Evolutionary conservation across 176 grass and related monocot species (phyloP).

Genomic region (Elymus sibiricus): DNA sequence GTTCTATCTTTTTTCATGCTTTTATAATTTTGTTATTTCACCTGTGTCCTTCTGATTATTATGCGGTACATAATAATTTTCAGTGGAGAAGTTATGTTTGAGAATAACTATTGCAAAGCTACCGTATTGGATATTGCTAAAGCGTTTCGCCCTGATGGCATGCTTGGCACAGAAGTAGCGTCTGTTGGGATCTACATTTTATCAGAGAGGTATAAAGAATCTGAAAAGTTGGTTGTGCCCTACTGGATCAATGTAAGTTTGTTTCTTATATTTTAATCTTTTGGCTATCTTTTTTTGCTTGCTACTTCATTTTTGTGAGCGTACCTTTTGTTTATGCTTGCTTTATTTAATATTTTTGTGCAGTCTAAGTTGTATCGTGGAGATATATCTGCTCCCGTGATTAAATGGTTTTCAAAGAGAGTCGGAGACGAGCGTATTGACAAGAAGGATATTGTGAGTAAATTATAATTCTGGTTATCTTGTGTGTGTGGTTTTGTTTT

Average conservation of each 20-base stretch:
- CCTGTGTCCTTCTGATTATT: background rate
- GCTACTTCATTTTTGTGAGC: background rate
- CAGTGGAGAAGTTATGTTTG: background rate
- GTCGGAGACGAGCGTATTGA: background rate
- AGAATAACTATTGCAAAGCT: background rate
- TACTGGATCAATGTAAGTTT: background rate
- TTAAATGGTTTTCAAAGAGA: background rate
- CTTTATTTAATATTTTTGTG: background rate
- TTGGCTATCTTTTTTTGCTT: background rate
- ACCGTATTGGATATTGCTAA: background rate
- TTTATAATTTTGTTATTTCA: background rate
- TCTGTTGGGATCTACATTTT: background rate
- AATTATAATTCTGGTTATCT: background rate
- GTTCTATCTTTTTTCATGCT: background rate
- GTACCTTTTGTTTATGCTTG: background rate
- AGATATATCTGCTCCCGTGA: background rate
- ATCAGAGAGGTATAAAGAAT: background rate
- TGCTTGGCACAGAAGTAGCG: background rate
- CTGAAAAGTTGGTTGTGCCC: background rate
- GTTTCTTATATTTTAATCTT: background rate
- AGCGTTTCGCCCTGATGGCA: background rate
- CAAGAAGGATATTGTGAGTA: background rate
- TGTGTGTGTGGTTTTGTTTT: background rate
- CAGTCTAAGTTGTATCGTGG: background rate
- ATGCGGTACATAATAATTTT: background rate